Base-by-base conservation (phyloP, 768 basidiomycete species). In the Termitomyces sp. region DNA sequence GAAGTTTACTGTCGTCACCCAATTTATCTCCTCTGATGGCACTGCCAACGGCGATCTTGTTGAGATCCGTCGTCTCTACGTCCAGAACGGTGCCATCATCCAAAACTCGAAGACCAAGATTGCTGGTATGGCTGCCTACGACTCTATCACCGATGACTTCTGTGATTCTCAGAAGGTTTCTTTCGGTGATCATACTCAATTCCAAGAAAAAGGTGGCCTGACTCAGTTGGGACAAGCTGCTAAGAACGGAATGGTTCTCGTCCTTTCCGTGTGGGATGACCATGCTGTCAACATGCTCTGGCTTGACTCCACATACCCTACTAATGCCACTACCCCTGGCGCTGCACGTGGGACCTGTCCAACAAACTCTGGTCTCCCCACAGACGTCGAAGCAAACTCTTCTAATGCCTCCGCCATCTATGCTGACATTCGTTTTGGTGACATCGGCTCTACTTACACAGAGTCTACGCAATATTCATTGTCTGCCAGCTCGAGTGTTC, bases 1-100 rank as follows among this genome's bases (percentile, higher is more conserved):
- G 59, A 72, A 71, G 60, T 74, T 83, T 73, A 83, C 80, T 56
- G 76, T 82, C 62, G 79, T 82, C 66, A 82, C 81, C 50, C 81
- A 83, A 65, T 82, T 82, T 76, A 62, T 80, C 63, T 79, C 79
- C 55, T 61, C 63, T 63, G 68, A 73, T 68, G 73, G 75, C 63
- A 73, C 78, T 46, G 62, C 75, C 50, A 66, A 70, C 45, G 80
- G 81, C 52, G 71, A 68, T 25, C 77, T 82, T 64, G 68, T 66
- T 53, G 80, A 80, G 64, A 82, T 82, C 64, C 76, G 77, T 56
- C 77, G 78, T 53, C 50, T 81, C 61, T 80, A 80, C 69, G 77
- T 82, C 44, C 80, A 81, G 70, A 72, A 78, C 62, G 77, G 77
- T 56, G 62, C 66, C 48, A 76, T 81, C 64, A 77, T 80, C 72